phyloP scores from a whole-genome alignment of 2,329 filamentous ascomycete genomes.

The Chalaropsis thielavioides region DNA sequence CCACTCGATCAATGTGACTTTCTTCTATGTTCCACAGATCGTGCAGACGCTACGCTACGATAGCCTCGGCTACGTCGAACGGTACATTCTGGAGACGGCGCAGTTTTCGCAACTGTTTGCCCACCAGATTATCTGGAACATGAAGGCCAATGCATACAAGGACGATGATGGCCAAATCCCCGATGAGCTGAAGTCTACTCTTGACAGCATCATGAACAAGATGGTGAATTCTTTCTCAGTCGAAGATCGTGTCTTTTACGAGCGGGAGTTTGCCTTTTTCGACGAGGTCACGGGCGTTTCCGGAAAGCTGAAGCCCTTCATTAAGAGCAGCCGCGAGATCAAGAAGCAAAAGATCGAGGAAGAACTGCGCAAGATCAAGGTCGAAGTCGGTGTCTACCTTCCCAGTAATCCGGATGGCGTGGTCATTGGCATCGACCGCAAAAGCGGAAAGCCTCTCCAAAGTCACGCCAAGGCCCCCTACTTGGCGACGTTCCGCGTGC shows the following conservation, averaged over 20 bases:
- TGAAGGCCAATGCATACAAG: conserved; percentile 98
- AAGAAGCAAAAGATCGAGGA: conserved; percentile 99
- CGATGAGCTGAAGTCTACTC: conserved; percentile 80
- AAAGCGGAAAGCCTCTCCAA: conserved; percentile 92
- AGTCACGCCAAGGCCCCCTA: conserved; percentile 97
- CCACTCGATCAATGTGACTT: conserved; percentile 90
- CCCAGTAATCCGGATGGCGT: conserved; percentile 94
- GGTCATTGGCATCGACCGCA: conserved; percentile 94
- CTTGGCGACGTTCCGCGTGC: conserved; percentile 97
- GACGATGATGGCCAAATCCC: conserved; percentile 85
- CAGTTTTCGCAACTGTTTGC: conserved; percentile 97
- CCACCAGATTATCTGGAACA: conserved; percentile 99
- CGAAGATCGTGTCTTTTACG: conserved; percentile 73
- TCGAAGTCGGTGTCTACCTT: conserved; percentile 93
- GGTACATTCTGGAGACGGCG: conserved; percentile 92
- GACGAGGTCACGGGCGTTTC: conserved; percentile 92
- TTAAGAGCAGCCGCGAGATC: conserved; percentile 82
- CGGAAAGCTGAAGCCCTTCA: conserved; percentile 84
- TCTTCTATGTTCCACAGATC: conserved; percentile 98
- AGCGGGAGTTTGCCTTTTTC: conserved; percentile 95
- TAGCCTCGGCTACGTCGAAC: conserved; percentile 80
- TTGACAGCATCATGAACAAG: conserved; percentile 77
- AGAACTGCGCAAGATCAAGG: conserved; percentile 90
- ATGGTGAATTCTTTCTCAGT: conserved; percentile 70
- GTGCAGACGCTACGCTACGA: conserved; percentile 93